Evolutionary conservation across 2,329 filamentous ascomycete genomes (phyloP), one percentile per base, ranked within the genome.

Genomic region (Fusarium sp.): DNA sequence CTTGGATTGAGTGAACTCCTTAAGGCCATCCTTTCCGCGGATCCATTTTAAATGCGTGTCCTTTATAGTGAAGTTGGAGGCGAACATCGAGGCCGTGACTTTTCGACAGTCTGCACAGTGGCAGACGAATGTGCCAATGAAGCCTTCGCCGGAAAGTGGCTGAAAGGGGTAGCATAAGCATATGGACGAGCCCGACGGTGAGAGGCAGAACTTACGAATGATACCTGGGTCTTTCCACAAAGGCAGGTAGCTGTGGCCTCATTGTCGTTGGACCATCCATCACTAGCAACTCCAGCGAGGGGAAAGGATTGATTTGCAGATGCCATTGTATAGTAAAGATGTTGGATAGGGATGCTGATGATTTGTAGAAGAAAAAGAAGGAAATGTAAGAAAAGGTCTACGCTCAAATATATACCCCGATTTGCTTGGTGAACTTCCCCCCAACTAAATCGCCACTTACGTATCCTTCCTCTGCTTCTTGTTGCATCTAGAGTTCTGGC

Each of bases 71-170:
- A 90, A 88, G 77, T 88, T 89, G 54, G 86, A 85, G 4, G 87
- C 84, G 77, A 88, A 89, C 85, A 89, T 88, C 1, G 87, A 88
- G 0, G 87, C 86, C 0, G 87, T 90, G 63, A 91, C 81, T 71
- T 91, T 91, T 72, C 81, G 87, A 77, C 87, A 90, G 77, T 91
- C 88, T 34, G 78, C 75, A 75, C 88, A 91, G 79, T 90, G 81
- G 78, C 88, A 91, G 69, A 90, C 71, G 72, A 90, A 89, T 7
- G 80, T 83, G 62, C 78, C 77, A 18, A 85, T 64, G 0, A 89
- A 74, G 11, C 81, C 84, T 2, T 46, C n/a, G 6, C 57, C 40
- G 0, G 14, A 33, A 2, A 24, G 9, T 1, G 39, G 20, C 17
- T 44, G 7, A 20, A 6, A 8, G 14, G 15, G 9, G 4, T 17